phyloP scores from a whole-genome alignment of 176 grass and related monocot genomes.

The Oryza australiensis region DNA sequence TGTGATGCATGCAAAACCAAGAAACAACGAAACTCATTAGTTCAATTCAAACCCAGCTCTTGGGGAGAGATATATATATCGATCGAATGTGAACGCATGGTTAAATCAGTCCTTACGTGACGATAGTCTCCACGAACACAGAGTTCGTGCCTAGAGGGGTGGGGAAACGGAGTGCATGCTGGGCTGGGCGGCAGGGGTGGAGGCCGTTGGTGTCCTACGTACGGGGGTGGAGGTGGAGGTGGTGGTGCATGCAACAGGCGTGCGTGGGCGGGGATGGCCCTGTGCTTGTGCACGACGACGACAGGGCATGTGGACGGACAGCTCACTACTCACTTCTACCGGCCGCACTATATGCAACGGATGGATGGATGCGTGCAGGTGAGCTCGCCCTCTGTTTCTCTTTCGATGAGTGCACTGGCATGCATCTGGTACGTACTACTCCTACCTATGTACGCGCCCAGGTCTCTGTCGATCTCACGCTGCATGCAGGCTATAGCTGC shows the following conservation, averaged over 20 bases:
- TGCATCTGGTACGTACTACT: not conserved
- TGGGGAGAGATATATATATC: too few species aligned
- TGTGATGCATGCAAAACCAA: too few species aligned
- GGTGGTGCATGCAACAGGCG: slow-evolving; percentile 33
- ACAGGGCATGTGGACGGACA: slow-evolving; percentile 48
- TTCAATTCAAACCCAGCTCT: too few species aligned
- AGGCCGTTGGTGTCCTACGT: slow-evolving; percentile 30
- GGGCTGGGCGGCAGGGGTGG: not conserved
- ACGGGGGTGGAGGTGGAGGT: not conserved
- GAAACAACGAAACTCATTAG: too few species aligned
- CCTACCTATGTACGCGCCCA: not conserved
- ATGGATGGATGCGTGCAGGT: not conserved
- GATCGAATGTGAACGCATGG: too few species aligned
- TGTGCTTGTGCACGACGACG: slow-evolving; percentile 18
- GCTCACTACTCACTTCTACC: slow-evolving; percentile 24
- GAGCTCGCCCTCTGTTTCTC: too few species aligned
- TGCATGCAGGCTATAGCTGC: not conserved
- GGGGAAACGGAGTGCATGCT: not conserved
- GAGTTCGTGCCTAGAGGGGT: too few species aligned
- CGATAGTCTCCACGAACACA: too few species aligned
- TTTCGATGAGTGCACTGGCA: not conserved
- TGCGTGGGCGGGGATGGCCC: not conserved
- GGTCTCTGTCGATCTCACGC: not conserved
- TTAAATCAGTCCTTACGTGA: too few species aligned
- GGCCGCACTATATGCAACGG: not conserved